Base-by-base conservation (phyloP, 2,329 filamentous ascomycete species). In the Calonectria leucothoes region DNA sequence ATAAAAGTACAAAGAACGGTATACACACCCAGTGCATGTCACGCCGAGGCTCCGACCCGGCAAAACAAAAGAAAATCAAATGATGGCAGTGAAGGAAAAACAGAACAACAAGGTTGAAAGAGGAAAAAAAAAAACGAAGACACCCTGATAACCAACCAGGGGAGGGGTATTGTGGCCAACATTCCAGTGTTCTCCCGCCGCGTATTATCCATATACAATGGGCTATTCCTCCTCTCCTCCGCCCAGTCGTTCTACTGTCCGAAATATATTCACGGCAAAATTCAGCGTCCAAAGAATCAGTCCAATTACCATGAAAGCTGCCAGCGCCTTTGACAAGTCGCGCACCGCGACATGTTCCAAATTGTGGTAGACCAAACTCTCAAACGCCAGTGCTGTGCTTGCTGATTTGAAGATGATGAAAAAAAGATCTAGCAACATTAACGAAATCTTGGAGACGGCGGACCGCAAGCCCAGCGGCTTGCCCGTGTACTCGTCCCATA, bases 351-450 rank as follows among this genome's bases (percentile, higher is more conserved):
- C 76, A 55, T 83, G 78, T 29, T 81, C 80, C 12, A 83, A 76
- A 66, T 86, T 84, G 81, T 89, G 84, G 81, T 90, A 88, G 83
- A 95, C 93, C 68, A 98, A 87, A 11, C 95, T 94, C 82, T 95
- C 94, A 82, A 98, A 98, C 2, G 96, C 96, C 76, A 99, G 87
- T 49, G 95, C 94, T 31, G 98, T 90, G 85, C 98, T 98, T 66
- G 96, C 95, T 5, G 96, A 95, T 84, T 98, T 96, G 86, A 99
- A 98, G 51, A 98, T 96, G 81, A 99, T 98, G 83, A 99, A 99
- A 81, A 98, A 93, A 4, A 99, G 89, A 84, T 99, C 97, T 71
- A 98, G 90, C 69, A 99, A 91, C 73, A 98, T 94, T 64, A 99
- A 91, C 17, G 94, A 92, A 76, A 98, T 94, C 83, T 99, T 99